Evolutionary conservation across 1,284 basidiomycete species (phyloP).

Genomic region (Anthracocystis panici-leucophaei): DNA sequence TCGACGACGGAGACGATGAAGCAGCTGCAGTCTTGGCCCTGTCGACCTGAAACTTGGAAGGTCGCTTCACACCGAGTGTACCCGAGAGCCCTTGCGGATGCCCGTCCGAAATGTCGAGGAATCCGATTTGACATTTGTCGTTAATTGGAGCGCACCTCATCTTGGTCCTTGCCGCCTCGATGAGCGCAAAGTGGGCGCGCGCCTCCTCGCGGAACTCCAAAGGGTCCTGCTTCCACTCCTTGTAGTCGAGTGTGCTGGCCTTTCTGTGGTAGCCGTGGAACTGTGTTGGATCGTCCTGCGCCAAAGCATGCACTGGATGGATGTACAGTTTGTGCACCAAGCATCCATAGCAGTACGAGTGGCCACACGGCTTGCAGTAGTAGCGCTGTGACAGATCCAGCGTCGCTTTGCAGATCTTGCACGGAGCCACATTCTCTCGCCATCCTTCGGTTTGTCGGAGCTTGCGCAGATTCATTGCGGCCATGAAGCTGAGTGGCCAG

Average conservation of each 20-base stretch:
- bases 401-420: conserved; percentile 39
- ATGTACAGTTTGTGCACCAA: conserved; percentile 39
- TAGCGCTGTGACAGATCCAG: conserved; percentile 33
- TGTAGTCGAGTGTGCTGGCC: conserved; percentile 40
- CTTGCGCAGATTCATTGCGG: conserved; percentile 40
- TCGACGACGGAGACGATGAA: conserved; percentile 9
- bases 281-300: conserved; percentile 22
- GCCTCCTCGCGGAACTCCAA: conserved; percentile 26
- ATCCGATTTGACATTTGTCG: conserved; percentile 33
- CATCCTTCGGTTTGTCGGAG: conserved; percentile 16
- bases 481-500: conserved; percentile 45
- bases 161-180: conserved; percentile 41
- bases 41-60: conserved; percentile 8
- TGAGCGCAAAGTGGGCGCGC: conserved; percentile 40
- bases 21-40: conserved; percentile 3
- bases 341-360: conserved; percentile 48
- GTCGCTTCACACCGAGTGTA: conserved; percentile 19
- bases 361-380: conserved; percentile 40
- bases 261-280: conserved; percentile 42
- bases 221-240: conserved; percentile 45
- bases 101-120: conserved; percentile 33
- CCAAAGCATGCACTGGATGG: conserved; percentile 46
- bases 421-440: conserved; percentile 21
- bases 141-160: conserved; percentile 30
- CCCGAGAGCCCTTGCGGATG: conserved; percentile 34